Evolutionary conservation across 441 rosid species (phyloP).

Genomic region (Jatropha multifida): DNA sequence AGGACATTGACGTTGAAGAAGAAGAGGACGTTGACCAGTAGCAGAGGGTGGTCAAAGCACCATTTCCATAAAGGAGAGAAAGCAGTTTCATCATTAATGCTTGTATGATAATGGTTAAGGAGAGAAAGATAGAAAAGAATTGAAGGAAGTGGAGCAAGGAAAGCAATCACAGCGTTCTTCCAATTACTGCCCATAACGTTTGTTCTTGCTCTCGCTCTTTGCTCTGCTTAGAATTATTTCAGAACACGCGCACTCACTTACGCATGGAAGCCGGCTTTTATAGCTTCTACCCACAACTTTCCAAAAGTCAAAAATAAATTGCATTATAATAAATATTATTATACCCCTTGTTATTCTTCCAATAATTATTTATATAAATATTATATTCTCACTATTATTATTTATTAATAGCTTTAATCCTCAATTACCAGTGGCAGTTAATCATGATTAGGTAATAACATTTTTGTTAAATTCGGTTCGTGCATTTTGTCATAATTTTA

Average conservation of each 20-base stretch:
- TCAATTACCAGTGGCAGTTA: neutral
- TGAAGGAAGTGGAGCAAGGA: conserved; percentile 78
- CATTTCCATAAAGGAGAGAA: conserved; percentile 52
- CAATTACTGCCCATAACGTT: conserved; percentile 48
- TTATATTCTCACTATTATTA: too few relatives aligned
- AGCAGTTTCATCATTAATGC: conserved; percentile 4
- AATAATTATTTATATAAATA: too few relatives aligned
- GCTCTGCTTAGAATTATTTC: neutral
- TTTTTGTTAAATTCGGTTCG: neutral
- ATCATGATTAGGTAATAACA: conserved; percentile 8
- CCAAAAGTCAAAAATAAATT: neutral
- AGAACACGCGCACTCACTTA: neutral
- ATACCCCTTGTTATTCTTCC: too few relatives aligned
- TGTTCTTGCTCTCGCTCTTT: neutral
- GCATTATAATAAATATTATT: too few relatives aligned
- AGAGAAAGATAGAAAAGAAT: conserved; percentile 61
- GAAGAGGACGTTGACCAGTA: conserved; percentile 75
- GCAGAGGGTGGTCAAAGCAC: conserved; percentile 77
- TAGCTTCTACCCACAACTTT: neutral
- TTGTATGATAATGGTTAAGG: conserved; percentile 33
- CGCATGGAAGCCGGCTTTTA: conserved; percentile 5
- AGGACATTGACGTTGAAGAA: conserved; percentile 86
- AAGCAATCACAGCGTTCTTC: conserved; percentile 58
- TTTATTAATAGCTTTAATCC: too few relatives aligned
- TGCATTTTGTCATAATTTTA: neutral